Percentiles rank a stretch among this genome's conserved stretches.
phyloP scores from a whole-genome alignment of 768 basidiomycete species.

The Phanerochaete sordida region DNA sequence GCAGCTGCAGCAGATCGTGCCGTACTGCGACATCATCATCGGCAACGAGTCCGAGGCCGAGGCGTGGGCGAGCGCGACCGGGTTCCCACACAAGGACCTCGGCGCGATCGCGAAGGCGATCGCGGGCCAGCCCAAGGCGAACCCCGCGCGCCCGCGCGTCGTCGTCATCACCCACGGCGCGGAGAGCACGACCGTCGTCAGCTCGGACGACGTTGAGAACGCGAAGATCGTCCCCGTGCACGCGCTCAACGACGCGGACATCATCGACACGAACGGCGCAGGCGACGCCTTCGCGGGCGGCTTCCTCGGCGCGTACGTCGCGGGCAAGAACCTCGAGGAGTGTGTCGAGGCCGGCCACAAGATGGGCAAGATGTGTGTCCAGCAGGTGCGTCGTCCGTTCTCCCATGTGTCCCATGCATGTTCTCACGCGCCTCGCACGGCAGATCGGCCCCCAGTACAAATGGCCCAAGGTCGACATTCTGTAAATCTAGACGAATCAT shows the following conservation, averaged over 20 bases:
- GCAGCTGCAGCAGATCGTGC: constrained; percentile 78
- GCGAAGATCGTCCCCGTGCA: constrained; percentile 58
- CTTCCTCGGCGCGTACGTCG: constrained; percentile 82
- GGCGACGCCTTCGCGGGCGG: constrained; percentile 98
- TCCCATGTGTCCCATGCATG: neutral
- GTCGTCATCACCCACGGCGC: constrained; percentile 93
- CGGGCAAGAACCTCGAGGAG: constrained; percentile 76
- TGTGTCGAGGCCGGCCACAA: constrained; percentile 84
- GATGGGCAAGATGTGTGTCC: constrained; percentile 81
- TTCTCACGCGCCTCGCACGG: neutral
- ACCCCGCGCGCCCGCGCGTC: constrained; percentile 68
- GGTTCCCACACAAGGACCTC: constrained; percentile 63
- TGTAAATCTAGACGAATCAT: constrained; percentile 24
- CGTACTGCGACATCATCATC: constrained; percentile 86
- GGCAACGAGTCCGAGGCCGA: constrained; percentile 97
- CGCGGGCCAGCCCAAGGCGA: constrained; percentile 73
- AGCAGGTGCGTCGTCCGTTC: constrained; percentile 48
- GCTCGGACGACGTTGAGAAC: constrained; percentile 48
- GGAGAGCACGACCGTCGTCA: constrained; percentile 72
- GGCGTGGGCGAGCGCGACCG: constrained; percentile 74
- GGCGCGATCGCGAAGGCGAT: constrained; percentile 68
- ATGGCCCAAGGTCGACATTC: constrained; percentile 53
- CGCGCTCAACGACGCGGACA: constrained; percentile 54
- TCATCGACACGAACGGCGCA: constrained; percentile 97
- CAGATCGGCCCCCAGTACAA: constrained; percentile 55